Percentiles rank a stretch among this genome's conserved stretches.
Conservation (phyloP, 495 filamentous ascomycete species). For the Clohesyomyces aquaticus region DNA sequence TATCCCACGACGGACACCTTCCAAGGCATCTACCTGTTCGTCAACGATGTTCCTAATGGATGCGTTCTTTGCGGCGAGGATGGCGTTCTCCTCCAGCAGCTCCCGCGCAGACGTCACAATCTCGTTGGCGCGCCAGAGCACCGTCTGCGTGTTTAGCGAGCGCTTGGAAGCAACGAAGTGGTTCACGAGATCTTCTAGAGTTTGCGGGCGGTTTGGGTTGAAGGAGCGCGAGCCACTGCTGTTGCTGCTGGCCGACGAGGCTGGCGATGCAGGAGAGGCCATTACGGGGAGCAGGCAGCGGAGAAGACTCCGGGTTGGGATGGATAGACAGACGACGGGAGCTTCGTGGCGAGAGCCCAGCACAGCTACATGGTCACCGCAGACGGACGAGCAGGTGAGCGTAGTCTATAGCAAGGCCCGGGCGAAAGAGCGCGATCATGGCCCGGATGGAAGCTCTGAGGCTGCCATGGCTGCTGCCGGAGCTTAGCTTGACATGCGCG, state of each 20-base stretch:
- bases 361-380: slow-evolving; percentile 16
- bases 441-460: slow-evolving; percentile 5
- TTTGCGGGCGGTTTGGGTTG: slow-evolving; percentile 37
- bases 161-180: slow-evolving; percentile 89
- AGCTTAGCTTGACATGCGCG: too few relatives aligned
- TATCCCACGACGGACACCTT: slow-evolving; percentile 65
- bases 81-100: slow-evolving; percentile 77
- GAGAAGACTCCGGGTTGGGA: background rate
- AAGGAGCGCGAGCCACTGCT: slow-evolving; percentile 25
- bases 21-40: slow-evolving; percentile 71
- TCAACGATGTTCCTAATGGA: slow-evolving; percentile 75
- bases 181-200: slow-evolving; percentile 73
- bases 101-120: slow-evolving; percentile 76
- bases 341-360: background rate
- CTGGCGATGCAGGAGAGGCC: slow-evolving; percentile 36
- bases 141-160: slow-evolving; percentile 80
- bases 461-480: background rate
- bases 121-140: slow-evolving; percentile 86
- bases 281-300: slow-evolving; percentile 15
- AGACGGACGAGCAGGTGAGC: background rate
- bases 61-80: slow-evolving; percentile 73
- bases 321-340: slow-evolving; percentile 2
- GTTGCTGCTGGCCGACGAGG: slow-evolving; percentile 36
- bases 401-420: background rate
- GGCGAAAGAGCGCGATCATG: background rate